phyloP scores from a whole-genome alignment of 108 stramenopile species.

The Discostella stelligeroides region DNA sequence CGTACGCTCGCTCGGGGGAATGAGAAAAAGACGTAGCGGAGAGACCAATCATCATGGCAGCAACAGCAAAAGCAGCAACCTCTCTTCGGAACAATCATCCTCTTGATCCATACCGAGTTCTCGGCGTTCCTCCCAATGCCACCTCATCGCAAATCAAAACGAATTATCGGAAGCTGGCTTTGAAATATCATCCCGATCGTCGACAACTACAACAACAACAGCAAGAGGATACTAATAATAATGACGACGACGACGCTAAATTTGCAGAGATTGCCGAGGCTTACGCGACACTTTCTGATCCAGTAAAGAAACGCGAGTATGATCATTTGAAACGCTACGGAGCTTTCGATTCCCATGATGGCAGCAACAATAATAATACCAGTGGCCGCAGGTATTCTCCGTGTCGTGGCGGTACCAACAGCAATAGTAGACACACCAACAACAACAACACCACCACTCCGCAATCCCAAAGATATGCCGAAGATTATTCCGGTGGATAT shows the following conservation, averaged over 20 bases:
- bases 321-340: too few relatives aligned
- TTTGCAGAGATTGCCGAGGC: conserved; percentile 44
- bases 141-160: conserved; percentile 78
- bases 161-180: conserved; percentile 80
- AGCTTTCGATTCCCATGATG: neutral
- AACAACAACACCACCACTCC: neutral
- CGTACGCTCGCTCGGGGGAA: neutral
- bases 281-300: conserved; percentile 44
- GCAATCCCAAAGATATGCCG: conserved; percentile 25
- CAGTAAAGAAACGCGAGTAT: conserved; percentile 26
- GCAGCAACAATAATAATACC: conserved; percentile 7
- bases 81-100: conserved; percentile 23
- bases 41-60: neutral
- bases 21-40: neutral
- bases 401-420: too few relatives aligned
- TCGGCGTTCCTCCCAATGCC: conserved; percentile 79
- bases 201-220: too few relatives aligned
- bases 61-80: neutral
- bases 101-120: conserved; percentile 78
- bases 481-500: conserved; percentile 42
- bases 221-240: conserved; percentile 32
- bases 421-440: too few relatives aligned
- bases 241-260: conserved; percentile 32
- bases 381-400: too few relatives aligned
- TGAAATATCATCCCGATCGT: conserved; percentile 77